A percentile compares a stretch with the other conserved stretches of the same genome.
phyloP scores from a whole-genome alignment of 495 filamentous ascomycete genomes.

The Daldinia caldariorum region DNA sequence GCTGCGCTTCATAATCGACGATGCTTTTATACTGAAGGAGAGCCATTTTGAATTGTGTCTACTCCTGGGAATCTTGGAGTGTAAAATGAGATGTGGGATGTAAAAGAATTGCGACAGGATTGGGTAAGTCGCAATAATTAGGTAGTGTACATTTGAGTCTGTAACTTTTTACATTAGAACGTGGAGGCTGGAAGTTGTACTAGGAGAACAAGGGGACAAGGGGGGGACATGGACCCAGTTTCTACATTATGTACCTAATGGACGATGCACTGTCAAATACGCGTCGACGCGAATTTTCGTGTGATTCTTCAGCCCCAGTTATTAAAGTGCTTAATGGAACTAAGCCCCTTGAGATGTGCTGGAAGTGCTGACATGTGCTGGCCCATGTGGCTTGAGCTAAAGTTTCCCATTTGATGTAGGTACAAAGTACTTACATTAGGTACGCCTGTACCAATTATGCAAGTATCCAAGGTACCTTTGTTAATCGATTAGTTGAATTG shows the following conservation, averaged over 20 bases:
- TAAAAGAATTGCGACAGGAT: constrained; percentile 36
- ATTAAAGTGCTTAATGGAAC: constrained; percentile 30
- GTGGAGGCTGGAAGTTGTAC: constrained; percentile 44
- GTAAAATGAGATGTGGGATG: constrained; percentile 21
- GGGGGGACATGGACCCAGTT: constrained; percentile 8
- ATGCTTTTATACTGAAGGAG: constrained; percentile 76
- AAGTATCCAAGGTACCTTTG: constrained; percentile 2
- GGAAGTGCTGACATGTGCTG: background rate
- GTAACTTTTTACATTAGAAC: background rate
- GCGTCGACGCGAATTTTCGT: constrained; percentile 50
- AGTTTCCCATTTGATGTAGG: background rate
- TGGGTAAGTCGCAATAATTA: constrained; percentile 34
- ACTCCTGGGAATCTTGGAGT: constrained; percentile 10
- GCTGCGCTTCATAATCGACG: constrained; percentile 87
- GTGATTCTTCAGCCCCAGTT: constrained; percentile 39
- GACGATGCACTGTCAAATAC: background rate
- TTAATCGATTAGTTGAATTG: constrained; percentile 4
- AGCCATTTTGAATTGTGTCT: constrained; percentile 68
- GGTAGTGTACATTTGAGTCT: constrained; percentile 12
- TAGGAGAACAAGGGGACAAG: constrained; percentile 11
- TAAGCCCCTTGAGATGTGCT: background rate
- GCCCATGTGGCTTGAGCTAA: background rate
- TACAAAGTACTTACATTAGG: background rate
- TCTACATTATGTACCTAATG: constrained; percentile 7
- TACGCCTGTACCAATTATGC: background rate